Conservation (phyloP, 2,329 filamentous ascomycete species). For the Fusarium albidum region DNA sequence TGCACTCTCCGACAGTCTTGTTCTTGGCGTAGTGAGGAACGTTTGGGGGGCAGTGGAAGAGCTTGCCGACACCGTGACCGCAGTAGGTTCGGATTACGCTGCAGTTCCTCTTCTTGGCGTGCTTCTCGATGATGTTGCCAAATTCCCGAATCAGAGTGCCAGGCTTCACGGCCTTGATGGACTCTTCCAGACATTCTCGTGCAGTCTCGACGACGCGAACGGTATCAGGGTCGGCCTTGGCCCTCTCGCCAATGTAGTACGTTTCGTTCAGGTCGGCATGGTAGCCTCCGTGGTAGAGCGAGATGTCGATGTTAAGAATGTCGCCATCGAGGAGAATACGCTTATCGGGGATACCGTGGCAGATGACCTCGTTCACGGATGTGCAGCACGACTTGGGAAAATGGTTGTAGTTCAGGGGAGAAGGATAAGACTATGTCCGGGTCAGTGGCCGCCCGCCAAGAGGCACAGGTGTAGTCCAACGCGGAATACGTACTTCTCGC, state of each 20-base stretch:
- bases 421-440: constrained; percentile 80
- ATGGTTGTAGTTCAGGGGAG: constrained; percentile 91
- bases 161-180: constrained; percentile 92
- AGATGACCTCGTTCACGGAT: constrained; percentile 96
- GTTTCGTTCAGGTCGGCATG: constrained; percentile 98
- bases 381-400: constrained; percentile 99
- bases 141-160: constrained; percentile 93
- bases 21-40: constrained; percentile 98
- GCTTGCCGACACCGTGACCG: constrained; percentile 91
- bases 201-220: constrained; percentile 92
- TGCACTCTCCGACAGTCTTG: constrained; percentile 93
- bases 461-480: no score
- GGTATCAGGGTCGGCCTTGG: constrained; percentile 82
- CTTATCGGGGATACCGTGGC: constrained; percentile 96
- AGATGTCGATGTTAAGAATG: constrained; percentile 96
- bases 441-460: constrained; percentile 5
- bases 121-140: constrained; percentile 94
- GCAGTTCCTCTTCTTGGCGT: constrained; percentile 85
- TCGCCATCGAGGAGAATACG: constrained; percentile 88
- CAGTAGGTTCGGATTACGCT: constrained; percentile 96
- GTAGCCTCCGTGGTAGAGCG: constrained; percentile 92
- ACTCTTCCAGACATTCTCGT: constrained; percentile 86
- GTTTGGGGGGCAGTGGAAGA: constrained; percentile 94
- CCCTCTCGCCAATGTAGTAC: constrained; percentile 94
- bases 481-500: constrained; percentile 73